Percentiles rank a stretch among this genome's conserved stretches.
Conservation (phyloP, 2,329 filamentous ascomycete genomes). For the Parastagonospora nodorum region DNA sequence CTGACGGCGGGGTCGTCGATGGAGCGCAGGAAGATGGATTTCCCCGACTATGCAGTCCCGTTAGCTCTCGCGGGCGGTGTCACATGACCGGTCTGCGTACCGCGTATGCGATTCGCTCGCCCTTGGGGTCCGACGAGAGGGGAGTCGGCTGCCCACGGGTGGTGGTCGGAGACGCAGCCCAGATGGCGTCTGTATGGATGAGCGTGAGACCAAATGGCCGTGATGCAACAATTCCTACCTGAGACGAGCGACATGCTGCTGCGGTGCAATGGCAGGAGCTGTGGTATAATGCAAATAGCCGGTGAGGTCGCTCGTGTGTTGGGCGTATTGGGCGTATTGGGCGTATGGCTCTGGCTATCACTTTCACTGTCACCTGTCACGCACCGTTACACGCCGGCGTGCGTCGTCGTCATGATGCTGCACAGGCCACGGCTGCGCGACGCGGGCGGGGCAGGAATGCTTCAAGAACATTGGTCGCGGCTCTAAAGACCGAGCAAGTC, state of each 20-base stretch:
- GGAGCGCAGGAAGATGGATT: constrained; percentile 93
- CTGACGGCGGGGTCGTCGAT: constrained; percentile 86
- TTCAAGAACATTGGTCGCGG: no score
- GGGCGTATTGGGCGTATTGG: no score
- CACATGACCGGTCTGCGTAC: constrained; percentile 54
- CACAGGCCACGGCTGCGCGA: no score
- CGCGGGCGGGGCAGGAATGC: no score
- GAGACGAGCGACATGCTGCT: not conserved
- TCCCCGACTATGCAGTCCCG: constrained; percentile 71
- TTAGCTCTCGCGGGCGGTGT: constrained; percentile 6
- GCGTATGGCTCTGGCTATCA: no score
- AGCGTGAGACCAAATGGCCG: not conserved
- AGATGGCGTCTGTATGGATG: constrained; percentile 66
- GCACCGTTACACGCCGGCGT: no score
- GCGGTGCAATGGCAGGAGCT: no score
- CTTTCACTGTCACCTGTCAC: no score
- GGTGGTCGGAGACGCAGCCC: constrained; percentile 84
- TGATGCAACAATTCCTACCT: not conserved
- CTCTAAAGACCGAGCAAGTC: no score
- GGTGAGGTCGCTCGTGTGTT: no score
- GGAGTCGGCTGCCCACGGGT: constrained; percentile 85
- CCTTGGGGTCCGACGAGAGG: constrained; percentile 85
- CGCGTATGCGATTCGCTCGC: constrained; percentile 90
- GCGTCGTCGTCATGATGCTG: no score
- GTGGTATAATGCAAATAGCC: no score